Evolutionary conservation across 345 rosid genomes (phyloP), one percentile per base, ranked within the genome.

Genomic region (Ceriops zippeliana): DNA sequence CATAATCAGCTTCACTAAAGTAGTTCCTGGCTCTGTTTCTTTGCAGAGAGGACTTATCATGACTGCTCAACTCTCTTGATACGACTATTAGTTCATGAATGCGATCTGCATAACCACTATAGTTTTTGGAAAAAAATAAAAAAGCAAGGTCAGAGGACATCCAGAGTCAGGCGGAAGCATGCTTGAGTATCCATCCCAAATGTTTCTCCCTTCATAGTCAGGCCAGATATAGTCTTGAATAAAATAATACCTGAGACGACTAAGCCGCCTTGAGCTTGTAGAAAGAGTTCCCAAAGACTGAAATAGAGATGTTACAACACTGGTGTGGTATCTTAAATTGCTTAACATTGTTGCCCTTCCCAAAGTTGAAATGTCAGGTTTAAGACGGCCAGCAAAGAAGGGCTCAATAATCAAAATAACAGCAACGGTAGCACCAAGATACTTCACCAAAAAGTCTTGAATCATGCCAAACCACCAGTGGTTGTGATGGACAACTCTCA

Each of bases 401-500:
- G 99, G 99, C 80, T 92, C 99, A 47, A 96, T 90, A 73, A 92
- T 92, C 83, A 96, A 83, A 69, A 92, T 75, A 73, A 90, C 96
- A 58, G 98, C 97, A 69, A 95, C 89, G 16, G 99, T 95, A 31
- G 99, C 98, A 64, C 97, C 98, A 69, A 95, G 96, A 83, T 95
- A 95, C 80, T 95, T 95, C 76, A 92, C 79, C 68, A 95, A 76
- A 80, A 95, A 95, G 81, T 95, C 99, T 69, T 95, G 98, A 80
- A 96, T 90, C 97, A 96, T 96, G 80, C 97, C 98, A 82, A 96
- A 96, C 99, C 99, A 96, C 99, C 99, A 96, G 71, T 92, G 96
- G 27, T 96, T 92, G 72, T 89, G 96, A 80, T 86, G 92, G 66
- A 96, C 99, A 37, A 56, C 66, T 35, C 87, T 79, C 88, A 96